Conservation (phyloP, 768 basidiomycete genomes). For the Serpula lacrymans region DNA sequence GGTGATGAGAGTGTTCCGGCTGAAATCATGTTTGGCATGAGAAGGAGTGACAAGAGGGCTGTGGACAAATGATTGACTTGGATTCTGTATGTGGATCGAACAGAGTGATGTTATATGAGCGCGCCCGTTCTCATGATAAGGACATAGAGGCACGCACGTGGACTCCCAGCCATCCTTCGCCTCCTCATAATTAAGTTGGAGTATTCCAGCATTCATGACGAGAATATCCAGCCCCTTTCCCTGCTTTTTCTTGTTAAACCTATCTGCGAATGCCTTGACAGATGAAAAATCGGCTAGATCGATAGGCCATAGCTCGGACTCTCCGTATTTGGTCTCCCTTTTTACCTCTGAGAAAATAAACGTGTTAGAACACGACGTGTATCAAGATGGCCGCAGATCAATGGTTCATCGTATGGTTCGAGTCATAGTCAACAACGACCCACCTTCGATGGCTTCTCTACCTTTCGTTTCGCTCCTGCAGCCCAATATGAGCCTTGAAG, state of each 20-base stretch:
- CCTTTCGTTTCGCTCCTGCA: slow-evolving; percentile 27
- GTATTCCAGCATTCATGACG: slow-evolving; percentile 40
- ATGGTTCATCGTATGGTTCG: too few relatives aligned
- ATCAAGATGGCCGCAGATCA: too few relatives aligned
- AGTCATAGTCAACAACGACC: neutral
- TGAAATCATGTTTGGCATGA: slow-evolving; percentile 27
- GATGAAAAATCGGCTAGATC: slow-evolving; percentile 41
- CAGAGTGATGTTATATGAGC: neutral
- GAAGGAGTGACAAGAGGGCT: slow-evolving; percentile 25
- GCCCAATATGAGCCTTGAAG: slow-evolving; percentile 22
- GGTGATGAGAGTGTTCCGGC: slow-evolving; percentile 22
- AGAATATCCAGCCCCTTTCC: slow-evolving; percentile 37
- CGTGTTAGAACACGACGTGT: neutral
- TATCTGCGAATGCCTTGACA: slow-evolving; percentile 36
- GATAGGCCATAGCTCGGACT: slow-evolving; percentile 36
- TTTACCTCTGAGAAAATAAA: slow-evolving; percentile 16
- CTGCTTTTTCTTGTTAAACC: slow-evolving; percentile 13
- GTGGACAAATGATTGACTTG: slow-evolving; percentile 35
- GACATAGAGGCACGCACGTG: slow-evolving; percentile 24
- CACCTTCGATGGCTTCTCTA: slow-evolving; percentile 17
- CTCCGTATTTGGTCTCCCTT: slow-evolving; percentile 22
- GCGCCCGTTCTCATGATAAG: too few relatives aligned
- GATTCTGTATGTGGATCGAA: slow-evolving; percentile 23
- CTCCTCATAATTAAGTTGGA: slow-evolving; percentile 7
- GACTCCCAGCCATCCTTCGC: slow-evolving; percentile 47